Conservation (phyloP, 345 rosid species). For the Melaleuca quinquenervia region DNA sequence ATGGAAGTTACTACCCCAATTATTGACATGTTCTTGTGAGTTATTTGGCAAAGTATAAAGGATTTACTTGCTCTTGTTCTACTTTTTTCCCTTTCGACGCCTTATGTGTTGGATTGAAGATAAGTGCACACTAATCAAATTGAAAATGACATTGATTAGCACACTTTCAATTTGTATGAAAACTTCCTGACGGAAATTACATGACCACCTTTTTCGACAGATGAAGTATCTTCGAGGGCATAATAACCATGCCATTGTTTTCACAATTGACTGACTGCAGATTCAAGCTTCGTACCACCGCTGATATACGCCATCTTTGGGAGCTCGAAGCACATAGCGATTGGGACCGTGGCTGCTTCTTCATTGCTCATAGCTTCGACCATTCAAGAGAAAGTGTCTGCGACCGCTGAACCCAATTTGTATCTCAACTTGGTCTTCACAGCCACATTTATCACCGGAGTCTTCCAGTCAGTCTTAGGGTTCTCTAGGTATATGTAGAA, state of each 20-base stretch:
- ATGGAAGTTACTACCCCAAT: background rate
- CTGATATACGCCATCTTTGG: slow-evolving; percentile 69
- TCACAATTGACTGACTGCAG: slow-evolving; percentile 7
- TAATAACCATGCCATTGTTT: background rate
- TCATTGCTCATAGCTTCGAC: slow-evolving; percentile 50
- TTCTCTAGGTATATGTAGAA: slow-evolving; percentile 30
- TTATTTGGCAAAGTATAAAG: background rate
- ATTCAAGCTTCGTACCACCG: slow-evolving; percentile 87
- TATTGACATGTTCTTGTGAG: background rate
- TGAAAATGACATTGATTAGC: background rate
- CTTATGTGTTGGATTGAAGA: background rate
- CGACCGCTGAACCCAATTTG: slow-evolving; percentile 33
- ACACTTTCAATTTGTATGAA: background rate
- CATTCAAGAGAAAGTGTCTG: slow-evolving; percentile 25
- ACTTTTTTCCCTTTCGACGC: background rate
- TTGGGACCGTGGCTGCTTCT: slow-evolving; percentile 82
- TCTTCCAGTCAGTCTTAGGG: slow-evolving; percentile 54
- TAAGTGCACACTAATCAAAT: background rate
- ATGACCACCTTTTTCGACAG: background rate
- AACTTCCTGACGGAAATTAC: background rate
- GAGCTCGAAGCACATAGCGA: slow-evolving; percentile 74
- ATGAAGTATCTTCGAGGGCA: background rate
- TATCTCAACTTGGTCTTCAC: slow-evolving; percentile 73
- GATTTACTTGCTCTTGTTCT: background rate
- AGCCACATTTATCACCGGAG: slow-evolving; percentile 62